phyloP scores from a whole-genome alignment of 2,329 filamentous ascomycete genomes.

The Hypoxylon sp. region DNA sequence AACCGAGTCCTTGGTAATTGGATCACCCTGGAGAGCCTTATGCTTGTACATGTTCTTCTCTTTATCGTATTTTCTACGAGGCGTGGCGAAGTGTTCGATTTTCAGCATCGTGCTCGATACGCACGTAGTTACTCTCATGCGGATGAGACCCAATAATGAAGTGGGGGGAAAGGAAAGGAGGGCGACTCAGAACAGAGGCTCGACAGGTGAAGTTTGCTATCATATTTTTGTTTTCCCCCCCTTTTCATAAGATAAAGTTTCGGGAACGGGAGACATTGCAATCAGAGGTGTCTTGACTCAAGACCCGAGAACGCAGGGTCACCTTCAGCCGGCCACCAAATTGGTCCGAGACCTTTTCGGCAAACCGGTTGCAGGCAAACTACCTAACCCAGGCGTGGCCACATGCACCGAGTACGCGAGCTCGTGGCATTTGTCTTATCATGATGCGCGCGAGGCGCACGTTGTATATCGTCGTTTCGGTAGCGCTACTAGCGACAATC shows the following conservation, averaged over 20 bases:
- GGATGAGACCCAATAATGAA: conserved; percentile 10
- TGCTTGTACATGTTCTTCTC: conserved; percentile 13
- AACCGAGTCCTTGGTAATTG: conserved; percentile 4
- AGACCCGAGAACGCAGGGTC: conserved; percentile 30
- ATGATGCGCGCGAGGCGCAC: conserved; percentile 25
- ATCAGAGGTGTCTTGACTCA: conserved; percentile 39
- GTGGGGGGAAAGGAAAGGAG: conserved; percentile 3
- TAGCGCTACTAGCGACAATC: conserved; percentile 17
- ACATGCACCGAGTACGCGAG: conserved; percentile 32
- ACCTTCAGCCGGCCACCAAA: conserved; percentile 29
- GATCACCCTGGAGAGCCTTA: conserved; percentile 6
- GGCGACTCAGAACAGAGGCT: conserved; percentile 12
- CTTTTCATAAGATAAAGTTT: conserved; percentile 31
- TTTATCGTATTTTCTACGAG: neutral
- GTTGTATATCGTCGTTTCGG: conserved; percentile 29
- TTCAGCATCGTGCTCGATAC: conserved; percentile 11
- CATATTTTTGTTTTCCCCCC: conserved; percentile 3
- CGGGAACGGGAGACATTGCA: conserved; percentile 38
- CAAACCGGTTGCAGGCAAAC: conserved; percentile 37
- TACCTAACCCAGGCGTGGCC: conserved; percentile 28
- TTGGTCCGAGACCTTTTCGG: conserved; percentile 42
- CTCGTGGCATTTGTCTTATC: conserved; percentile 44
- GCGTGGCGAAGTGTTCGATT: neutral
- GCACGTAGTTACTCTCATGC: conserved; percentile 12
- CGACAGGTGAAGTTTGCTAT: conserved; percentile 38